phyloP scores from a whole-genome alignment of 441 rosid species.

The Viola pubescens region DNA sequence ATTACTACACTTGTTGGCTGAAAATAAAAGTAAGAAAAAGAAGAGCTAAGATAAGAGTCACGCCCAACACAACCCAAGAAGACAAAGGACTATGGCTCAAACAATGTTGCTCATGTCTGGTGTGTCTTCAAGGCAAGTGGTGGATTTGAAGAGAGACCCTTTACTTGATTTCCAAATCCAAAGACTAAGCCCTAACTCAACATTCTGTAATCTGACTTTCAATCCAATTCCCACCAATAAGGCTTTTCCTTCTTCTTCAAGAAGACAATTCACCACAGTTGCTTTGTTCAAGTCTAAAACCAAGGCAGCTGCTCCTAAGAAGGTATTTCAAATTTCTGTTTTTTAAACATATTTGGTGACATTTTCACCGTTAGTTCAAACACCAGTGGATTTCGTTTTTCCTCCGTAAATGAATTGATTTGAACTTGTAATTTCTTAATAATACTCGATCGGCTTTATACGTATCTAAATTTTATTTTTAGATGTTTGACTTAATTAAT shows the following conservation, averaged over 20 bases:
- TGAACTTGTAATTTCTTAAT: not conserved
- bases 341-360: not conserved
- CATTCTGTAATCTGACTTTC: slow-evolving; percentile 27
- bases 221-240: slow-evolving; percentile 23
- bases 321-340: slow-evolving; percentile 29
- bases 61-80: too few species aligned
- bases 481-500: not conserved
- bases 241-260: slow-evolving; percentile 12
- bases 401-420: not conserved
- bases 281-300: slow-evolving; percentile 78
- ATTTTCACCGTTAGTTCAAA: too few species aligned
- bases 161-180: slow-evolving; percentile 42
- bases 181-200: slow-evolving; percentile 27
- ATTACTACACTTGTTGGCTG: too few species aligned
- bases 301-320: slow-evolving; percentile 65
- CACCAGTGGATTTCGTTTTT: not conserved
- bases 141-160: slow-evolving; percentile 40
- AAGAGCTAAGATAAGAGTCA: too few species aligned
- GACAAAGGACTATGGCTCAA: slow-evolving; percentile 46
- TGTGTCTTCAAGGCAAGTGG: slow-evolving; percentile 38
- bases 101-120: slow-evolving; percentile 66
- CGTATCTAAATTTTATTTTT: not conserved
- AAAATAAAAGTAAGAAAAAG: not conserved
- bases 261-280: slow-evolving; percentile 25
- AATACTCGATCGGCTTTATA: too few species aligned